These are phyloP conservation scores for Hondaea fermentalgiana DNA, from an alignment of 108 stramenopile genomes.

Conservation along the genomic window DNA sequence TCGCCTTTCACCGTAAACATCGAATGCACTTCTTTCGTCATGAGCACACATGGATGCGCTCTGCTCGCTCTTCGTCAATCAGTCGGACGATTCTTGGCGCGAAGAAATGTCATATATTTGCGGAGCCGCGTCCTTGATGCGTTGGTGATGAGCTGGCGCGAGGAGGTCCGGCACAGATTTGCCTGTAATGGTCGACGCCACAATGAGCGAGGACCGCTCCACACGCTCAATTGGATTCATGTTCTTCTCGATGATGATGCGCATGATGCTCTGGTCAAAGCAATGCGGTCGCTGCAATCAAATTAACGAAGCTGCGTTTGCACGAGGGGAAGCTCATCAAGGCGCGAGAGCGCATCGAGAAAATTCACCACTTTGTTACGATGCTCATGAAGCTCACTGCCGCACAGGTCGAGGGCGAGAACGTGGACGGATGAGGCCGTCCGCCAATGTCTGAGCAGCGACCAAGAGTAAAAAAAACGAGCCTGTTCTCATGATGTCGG, in stretches of 20 bases:
- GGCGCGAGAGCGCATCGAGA: conserved; percentile 63
- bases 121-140: background rate
- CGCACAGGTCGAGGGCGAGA: too few species aligned
- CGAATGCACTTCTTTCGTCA: too few species aligned
- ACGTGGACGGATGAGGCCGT: too few species aligned
- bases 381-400: conserved; percentile 38
- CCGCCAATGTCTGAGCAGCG: too few species aligned
- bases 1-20: too few species aligned
- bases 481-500: background rate
- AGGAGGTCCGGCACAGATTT: background rate
- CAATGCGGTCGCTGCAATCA: conserved; percentile 71
- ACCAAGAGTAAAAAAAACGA: too few species aligned
- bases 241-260: conserved; percentile 63
- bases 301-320: conserved; percentile 61
- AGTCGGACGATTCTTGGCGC: too few species aligned
- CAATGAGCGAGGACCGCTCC: conserved; percentile 56
- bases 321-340: conserved; percentile 60
- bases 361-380: conserved; percentile 69
- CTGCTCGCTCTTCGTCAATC: too few species aligned
- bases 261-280: conserved; percentile 65
- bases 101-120: background rate
- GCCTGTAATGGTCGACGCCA: background rate
- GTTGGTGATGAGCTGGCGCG: background rate
- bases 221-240: conserved; percentile 73
- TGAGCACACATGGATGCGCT: too few species aligned